Evolutionary conservation across 805 yeast genomes (phyloP).

Genomic region (Komagataella phaffii): DNA sequence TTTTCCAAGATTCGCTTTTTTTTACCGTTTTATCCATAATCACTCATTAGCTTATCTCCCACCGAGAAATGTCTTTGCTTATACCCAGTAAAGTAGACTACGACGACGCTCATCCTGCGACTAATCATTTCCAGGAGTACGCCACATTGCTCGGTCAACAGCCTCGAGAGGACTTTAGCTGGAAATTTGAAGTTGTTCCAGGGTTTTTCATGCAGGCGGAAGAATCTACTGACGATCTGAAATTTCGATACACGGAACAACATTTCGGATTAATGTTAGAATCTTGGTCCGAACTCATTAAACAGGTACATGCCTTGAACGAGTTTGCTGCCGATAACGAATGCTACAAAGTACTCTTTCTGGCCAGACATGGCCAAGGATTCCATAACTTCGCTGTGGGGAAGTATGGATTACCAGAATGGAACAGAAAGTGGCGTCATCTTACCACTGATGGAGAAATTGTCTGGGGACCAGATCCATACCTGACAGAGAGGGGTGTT

Average conservation of each 20-base stretch:
- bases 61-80: background rate
- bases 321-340: constrained; percentile 20
- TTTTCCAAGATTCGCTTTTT: background rate
- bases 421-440: constrained; percentile 43
- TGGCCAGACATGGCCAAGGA: constrained; percentile 64
- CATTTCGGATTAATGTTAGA: constrained; percentile 28
- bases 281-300: constrained; percentile 25
- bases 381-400: constrained; percentile 43
- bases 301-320: constrained; percentile 22
- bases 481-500: constrained; percentile 39
- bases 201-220: constrained; percentile 39
- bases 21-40: background rate
- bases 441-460: constrained; percentile 40
- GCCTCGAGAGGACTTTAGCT: constrained; percentile 6
- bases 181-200: constrained; percentile 32
- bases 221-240: constrained; percentile 26
- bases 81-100: background rate
- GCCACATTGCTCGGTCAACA: background rate
- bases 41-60: no score
- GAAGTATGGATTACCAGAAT: constrained; percentile 40
- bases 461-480: constrained; percentile 49
- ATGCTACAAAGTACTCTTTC: constrained; percentile 32
- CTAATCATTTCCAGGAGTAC: background rate
- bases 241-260: constrained; percentile 27
- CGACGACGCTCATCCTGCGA: background rate